Percentiles rank a stretch among this genome's conserved stretches.
These are phyloP conservation scores for Syncephalastrum monosporum DNA, from an alignment of 371 early-diverging fungal genomes.

Conservation along the genomic window DNA sequence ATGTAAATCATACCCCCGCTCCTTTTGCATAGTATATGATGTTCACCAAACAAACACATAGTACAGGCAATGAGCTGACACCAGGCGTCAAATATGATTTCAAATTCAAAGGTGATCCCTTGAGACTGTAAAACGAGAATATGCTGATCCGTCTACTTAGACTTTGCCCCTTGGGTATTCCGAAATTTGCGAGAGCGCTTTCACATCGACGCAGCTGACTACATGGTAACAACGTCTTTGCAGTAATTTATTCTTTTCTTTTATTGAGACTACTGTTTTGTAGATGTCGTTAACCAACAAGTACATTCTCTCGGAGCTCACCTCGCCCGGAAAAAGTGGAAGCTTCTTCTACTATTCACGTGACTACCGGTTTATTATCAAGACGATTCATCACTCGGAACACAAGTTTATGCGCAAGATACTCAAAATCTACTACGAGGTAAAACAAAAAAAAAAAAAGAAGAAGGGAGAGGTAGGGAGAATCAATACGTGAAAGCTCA, in stretches of 20 bases:
- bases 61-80: conserved; percentile 89
- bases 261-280: background rate
- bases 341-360: conserved; percentile 95
- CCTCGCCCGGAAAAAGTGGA: conserved; percentile 93
- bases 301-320: conserved; percentile 91
- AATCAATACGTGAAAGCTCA: background rate
- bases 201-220: conserved; percentile 88
- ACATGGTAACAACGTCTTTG: conserved; percentile 58
- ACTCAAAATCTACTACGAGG: conserved; percentile 80
- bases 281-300: conserved; percentile 91
- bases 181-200: conserved; percentile 83
- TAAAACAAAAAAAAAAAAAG: conserved; percentile 18
- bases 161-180: conserved; percentile 97
- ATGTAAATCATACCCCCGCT: conserved; percentile 45
- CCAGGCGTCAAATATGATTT: conserved; percentile 94
- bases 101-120: conserved; percentile 74
- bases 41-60: conserved; percentile 16
- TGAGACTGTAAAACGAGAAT: no score
- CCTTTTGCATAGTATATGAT: background rate
- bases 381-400: conserved; percentile 92
- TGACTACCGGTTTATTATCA: conserved; percentile 98
- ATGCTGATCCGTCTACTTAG: conserved; percentile 21
- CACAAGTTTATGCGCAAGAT: conserved; percentile 88
- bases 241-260: background rate
- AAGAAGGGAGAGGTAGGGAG: no score